These are phyloP conservation scores for Suillus subalutaceus DNA, from an alignment of 768 basidiomycete genomes.

Conservation along the genomic window DNA sequence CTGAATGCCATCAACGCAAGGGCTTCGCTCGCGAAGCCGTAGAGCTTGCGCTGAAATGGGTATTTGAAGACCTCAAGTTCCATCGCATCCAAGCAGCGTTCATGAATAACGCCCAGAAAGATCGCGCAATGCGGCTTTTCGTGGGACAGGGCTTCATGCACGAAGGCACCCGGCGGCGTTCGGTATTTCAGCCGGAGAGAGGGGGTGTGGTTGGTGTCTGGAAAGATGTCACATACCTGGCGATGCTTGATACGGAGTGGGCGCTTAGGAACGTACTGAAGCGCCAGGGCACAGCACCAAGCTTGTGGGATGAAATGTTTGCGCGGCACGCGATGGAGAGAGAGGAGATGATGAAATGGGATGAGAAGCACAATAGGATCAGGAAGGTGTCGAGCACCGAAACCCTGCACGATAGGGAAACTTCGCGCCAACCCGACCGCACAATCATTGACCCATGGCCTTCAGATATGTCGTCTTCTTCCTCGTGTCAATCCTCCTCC, in stretches of 20 bases:
- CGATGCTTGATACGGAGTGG: conserved; percentile 67
- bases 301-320: conserved; percentile 67
- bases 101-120: conserved; percentile 45
- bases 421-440: conserved; percentile 20
- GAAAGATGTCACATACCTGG: conserved; percentile 64
- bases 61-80: conserved; percentile 42
- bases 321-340: conserved; percentile 58
- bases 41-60: conserved; percentile 45
- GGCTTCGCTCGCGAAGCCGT: conserved; percentile 54
- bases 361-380: conserved; percentile 35
- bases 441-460: conserved; percentile 6
- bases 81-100: conserved; percentile 44
- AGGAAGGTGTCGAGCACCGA: conserved; percentile 45
- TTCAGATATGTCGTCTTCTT: conserved; percentile 12
- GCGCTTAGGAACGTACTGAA: conserved; percentile 30
- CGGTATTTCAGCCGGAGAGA: conserved; percentile 46
- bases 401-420: conserved; percentile 37
- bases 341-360: conserved; percentile 57
- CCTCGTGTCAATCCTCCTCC: conserved; percentile 21
- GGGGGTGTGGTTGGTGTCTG: conserved; percentile 45
- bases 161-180: conserved; percentile 64
- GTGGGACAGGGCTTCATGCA: conserved; percentile 54
- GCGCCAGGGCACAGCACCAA: conserved; percentile 31
- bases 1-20: conserved; percentile 35
- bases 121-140: conserved; percentile 50